Conservation (phyloP, 169 alveolate species). For the Plasmodium yoelii region DNA sequence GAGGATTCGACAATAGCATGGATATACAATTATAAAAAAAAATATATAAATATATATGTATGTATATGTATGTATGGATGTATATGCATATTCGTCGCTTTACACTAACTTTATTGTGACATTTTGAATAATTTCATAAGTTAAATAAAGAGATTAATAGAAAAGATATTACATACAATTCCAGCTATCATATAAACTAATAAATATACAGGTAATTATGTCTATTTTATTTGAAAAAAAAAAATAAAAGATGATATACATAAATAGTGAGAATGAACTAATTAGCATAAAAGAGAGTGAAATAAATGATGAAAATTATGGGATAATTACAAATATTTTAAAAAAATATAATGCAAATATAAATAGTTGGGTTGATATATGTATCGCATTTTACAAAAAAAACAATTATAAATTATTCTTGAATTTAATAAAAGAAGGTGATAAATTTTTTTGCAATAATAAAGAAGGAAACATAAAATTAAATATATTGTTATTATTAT, state of each 20-base stretch:
- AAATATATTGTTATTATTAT: conserved; percentile 26
- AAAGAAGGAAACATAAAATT: conserved; percentile 19
- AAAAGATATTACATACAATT: too few relatives aligned
- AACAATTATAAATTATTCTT: conserved; percentile 53
- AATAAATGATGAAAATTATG: conserved; percentile 63
- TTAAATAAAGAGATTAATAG: too few relatives aligned
- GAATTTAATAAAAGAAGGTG: conserved; percentile 62
- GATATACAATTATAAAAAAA: too few relatives aligned
- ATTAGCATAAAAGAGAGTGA: conserved; percentile 51
- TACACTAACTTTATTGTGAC: too few relatives aligned
- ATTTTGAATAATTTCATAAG: too few relatives aligned
- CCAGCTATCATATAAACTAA: too few relatives aligned
- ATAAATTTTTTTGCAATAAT: conserved; percentile 1
- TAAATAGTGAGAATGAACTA: conserved; percentile 2
- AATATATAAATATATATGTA: too few relatives aligned
- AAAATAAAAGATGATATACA: conserved; percentile 41
- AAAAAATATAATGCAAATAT: conserved; percentile 43
- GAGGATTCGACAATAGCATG: too few relatives aligned
- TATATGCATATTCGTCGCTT: too few relatives aligned
- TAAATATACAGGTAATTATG: too few relatives aligned
- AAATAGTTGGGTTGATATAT: conserved; percentile 46
- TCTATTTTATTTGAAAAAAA: neutral
- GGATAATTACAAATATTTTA: conserved; percentile 20
- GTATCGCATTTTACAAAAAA: conserved; percentile 27
- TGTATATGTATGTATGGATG: too few relatives aligned